Evolutionary conservation across 2,329 filamentous ascomycete genomes (phyloP), one percentile per base, ranked within the genome.

Genomic region (Thermoascus crustaceus): DNA sequence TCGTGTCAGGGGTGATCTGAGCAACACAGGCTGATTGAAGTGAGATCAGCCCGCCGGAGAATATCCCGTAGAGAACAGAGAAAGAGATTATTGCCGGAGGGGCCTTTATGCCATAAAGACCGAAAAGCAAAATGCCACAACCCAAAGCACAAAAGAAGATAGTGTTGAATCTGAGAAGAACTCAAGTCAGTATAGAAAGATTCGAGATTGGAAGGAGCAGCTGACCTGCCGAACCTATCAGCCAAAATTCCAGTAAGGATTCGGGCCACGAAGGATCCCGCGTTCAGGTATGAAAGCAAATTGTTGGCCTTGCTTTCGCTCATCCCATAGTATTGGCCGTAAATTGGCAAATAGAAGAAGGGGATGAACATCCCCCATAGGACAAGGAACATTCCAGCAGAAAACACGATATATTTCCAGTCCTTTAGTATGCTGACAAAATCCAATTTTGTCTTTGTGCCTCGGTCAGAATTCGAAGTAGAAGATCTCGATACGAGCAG

Each of bases 1-100:
- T 16, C 14, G 21, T 20, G 16, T 37, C 33, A 10, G 32, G 23
- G 8, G 37, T 39, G 13, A 39, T 36, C 24, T 39, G 37, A 16
- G 33, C 37, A 7, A 39, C 21, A 16, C 37, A 39, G 8, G 37
- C 37, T 6, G 27, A 25, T 23, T 36, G 33, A 8, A 39, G 26
- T 4, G 37, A 39, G 25, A 39, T 30, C n/a, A 39, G 24, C 13
- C 37, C 37, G 19, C 26, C 26, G 26, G 26, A 29, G 26, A 29
- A 29, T 5, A 29, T 29, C 3, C 26, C 26, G 14, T 29, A 29
- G 14, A 29, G 26, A 9, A 29, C 26, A 1, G 26, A 13, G 14
- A 29, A 29, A 7, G 8, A 13, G 14, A 29, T 29, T 4, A 29
- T 29, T 16, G 26, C 13, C 8, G 26, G 14, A 13, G 18, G 9